phyloP scores from a whole-genome alignment of 2,329 filamentous ascomycete genomes.

The Conoideocrella luteorostrata region DNA sequence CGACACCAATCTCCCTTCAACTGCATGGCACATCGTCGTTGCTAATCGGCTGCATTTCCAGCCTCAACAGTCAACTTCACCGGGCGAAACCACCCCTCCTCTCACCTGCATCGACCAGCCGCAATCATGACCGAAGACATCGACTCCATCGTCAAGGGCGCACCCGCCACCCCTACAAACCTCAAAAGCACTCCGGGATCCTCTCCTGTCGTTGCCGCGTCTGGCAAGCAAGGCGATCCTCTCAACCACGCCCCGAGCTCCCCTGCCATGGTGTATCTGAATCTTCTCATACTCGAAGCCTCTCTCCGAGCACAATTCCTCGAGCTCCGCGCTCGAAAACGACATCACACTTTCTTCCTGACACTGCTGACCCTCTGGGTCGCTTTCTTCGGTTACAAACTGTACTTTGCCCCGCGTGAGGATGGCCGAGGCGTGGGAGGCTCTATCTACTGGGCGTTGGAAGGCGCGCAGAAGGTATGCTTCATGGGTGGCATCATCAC shows the following conservation, averaged over 20 bases:
- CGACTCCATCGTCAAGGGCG: conserved; percentile 90
- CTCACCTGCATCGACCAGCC: neutral
- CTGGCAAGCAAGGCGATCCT: conserved; percentile 56
- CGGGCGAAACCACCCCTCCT: neutral
- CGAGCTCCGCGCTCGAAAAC: conserved; percentile 75
- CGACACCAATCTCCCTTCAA: neutral
- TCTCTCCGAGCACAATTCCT: conserved; percentile 91
- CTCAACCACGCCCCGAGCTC: conserved; percentile 79
- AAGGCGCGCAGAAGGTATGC: conserved; percentile 83
- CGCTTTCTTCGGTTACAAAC: conserved; percentile 75
- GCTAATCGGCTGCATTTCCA: conserved; percentile 4
- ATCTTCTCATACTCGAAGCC: conserved; percentile 92
- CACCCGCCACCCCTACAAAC: conserved; percentile 58
- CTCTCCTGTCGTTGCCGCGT: conserved; percentile 36
- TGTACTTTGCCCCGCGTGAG: conserved; percentile 93
- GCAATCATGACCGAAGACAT: conserved; percentile 56
- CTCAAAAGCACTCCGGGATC: conserved; percentile 33
- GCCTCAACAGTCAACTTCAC: neutral
- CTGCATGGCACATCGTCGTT: conserved; percentile 6
- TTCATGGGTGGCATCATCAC: conserved; percentile 89
- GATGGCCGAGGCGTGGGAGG: conserved; percentile 88
- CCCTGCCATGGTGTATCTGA: conserved; percentile 94
- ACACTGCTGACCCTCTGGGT: conserved; percentile 76
- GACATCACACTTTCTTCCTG: conserved; percentile 91
- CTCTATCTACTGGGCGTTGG: conserved; percentile 92